A percentile compares a stretch with the other conserved stretches of the same genome.
Conservation (phyloP, 1,284 basidiomycete genomes). For the Rhodotorula sp. region DNA sequence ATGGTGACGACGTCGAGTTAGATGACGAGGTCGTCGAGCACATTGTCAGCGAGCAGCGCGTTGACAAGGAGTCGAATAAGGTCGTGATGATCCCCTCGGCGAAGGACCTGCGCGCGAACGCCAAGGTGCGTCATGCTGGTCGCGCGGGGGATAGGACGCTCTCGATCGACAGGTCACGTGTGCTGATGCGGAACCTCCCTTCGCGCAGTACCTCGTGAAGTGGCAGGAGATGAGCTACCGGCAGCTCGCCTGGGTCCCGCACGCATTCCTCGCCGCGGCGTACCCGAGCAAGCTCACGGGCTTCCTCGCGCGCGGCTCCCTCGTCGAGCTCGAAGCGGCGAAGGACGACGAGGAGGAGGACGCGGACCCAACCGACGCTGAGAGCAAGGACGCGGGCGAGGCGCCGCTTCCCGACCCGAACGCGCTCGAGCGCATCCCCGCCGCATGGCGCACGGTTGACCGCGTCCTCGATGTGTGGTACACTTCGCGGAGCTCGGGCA, state of each 20-base stretch:
- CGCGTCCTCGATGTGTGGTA: conserved; percentile 42
- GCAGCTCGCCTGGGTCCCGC: conserved; percentile 74
- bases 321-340: conserved; percentile 53
- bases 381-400: conserved; percentile 23
- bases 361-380: conserved; percentile 16
- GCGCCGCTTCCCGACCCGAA: conserved; percentile 40
- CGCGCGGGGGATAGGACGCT: too few relatives aligned
- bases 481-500: conserved; percentile 11
- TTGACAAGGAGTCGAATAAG: conserved; percentile 56
- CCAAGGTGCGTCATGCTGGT: conserved; percentile 31
- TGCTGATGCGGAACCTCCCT: too few relatives aligned
- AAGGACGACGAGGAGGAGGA: conserved; percentile 36
- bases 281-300: conserved; percentile 66
- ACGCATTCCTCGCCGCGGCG: conserved; percentile 77
- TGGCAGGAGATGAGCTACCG: conserved; percentile 33
- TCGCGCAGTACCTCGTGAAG: conserved; percentile 29
- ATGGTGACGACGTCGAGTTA: conserved; percentile 19
- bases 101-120: conserved; percentile 70
- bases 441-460: conserved; percentile 43
- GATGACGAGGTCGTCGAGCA: conserved; percentile 29
- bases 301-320: conserved; percentile 71
- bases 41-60: conserved; percentile 55
- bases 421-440: conserved; percentile 38
- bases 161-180: too few relatives aligned
- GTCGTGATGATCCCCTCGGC: conserved; percentile 58